Base-by-base conservation (phyloP, 2,329 filamentous ascomycete genomes). In the Pseudogymnoascus sp. region DNA sequence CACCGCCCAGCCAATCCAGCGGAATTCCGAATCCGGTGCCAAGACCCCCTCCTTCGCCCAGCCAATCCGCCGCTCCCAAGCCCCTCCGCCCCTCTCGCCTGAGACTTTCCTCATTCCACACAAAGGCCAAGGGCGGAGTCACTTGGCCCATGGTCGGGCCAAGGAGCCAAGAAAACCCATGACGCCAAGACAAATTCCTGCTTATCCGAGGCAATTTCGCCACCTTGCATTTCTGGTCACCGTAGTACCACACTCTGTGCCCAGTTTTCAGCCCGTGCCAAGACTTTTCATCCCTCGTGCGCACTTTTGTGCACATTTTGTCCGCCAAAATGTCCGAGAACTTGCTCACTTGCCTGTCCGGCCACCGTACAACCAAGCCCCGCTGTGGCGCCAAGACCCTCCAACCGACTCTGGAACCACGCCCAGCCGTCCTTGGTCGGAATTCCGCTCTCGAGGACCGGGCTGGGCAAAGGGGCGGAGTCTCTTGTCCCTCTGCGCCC, bases 11-110 rank as follows among this genome's bases (percentile, higher is more conserved):
- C 42, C 42, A 49, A 49, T 49, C 42, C 21, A 49, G 42, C 42
- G 42, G 42, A 49, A 49, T 23, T 23, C 42, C 42, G 2, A 12
- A 46, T 21, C 42, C 42, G 21, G 11, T 9, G 42, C 42, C 42
- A 49, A 49, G 42, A 49, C 21, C 42, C 42, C 42, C 21, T 25
- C 21, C 42, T 25, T 23, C 5, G 42, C 42, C 42, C 42, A 49
- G 42, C 42, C 42, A 49, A 49, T 49, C 42, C 42, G 42, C 42
- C 42, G 42, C 42, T 23, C 42, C 42, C 42, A 49, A 49, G 42
- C 42, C 42, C 42, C 42, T 49, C 42, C 42, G 42, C 42, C 42
- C 42, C 21, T 46, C 42, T 46, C 42, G 42, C 42, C 42, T 46
- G 42, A 46, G 42, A 46, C 42, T 18, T 46, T 46, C 42, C 21